phyloP scores from a whole-genome alignment of 2,329 filamentous ascomycete genomes.

The Thermoascus crustaceus region DNA sequence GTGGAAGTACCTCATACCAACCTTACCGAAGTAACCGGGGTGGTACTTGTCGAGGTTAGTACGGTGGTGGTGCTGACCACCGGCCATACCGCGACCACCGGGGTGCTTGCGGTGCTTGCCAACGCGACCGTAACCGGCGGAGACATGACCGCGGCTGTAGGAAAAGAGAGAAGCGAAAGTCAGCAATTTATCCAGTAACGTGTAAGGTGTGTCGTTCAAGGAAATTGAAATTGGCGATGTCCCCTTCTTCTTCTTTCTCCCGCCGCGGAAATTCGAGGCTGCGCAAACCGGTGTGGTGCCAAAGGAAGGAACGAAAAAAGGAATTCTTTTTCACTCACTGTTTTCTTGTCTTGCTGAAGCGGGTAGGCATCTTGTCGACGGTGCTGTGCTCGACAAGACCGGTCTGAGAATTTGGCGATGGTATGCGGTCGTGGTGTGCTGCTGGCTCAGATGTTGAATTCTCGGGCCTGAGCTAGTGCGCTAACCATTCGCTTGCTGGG shows the following conservation, averaged over 20 bases:
- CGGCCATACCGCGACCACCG: conserved; percentile 76
- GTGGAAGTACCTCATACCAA: conserved; percentile 95
- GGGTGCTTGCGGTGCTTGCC: conserved; percentile 97
- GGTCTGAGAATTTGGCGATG: too few species aligned
- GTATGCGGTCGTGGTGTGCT: too few species aligned
- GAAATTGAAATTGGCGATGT: too few species aligned
- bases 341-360: conserved; percentile 44
- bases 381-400: conserved; percentile 1
- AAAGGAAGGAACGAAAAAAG: conserved; percentile 13
- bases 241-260: too few species aligned
- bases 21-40: conserved; percentile 99
- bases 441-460: too few species aligned
- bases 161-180: conserved; percentile 17
- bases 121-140: conserved; percentile 94
- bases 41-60: conserved; percentile 93
- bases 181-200: conserved; percentile 11
- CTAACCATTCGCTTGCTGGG: too few species aligned
- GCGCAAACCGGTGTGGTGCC: conserved; percentile 4
- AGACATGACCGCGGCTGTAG: conserved; percentile 97
- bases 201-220: too few species aligned
- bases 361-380: conserved; percentile 38
- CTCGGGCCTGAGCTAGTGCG: too few species aligned
- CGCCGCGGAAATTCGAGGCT: too few species aligned
- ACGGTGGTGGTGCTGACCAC: conserved; percentile 98
- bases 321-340: conserved; percentile 33